These are phyloP conservation scores for Noccaea caerulescens DNA, from an alignment of 345 rosid species.

Conservation along the genomic window DNA sequence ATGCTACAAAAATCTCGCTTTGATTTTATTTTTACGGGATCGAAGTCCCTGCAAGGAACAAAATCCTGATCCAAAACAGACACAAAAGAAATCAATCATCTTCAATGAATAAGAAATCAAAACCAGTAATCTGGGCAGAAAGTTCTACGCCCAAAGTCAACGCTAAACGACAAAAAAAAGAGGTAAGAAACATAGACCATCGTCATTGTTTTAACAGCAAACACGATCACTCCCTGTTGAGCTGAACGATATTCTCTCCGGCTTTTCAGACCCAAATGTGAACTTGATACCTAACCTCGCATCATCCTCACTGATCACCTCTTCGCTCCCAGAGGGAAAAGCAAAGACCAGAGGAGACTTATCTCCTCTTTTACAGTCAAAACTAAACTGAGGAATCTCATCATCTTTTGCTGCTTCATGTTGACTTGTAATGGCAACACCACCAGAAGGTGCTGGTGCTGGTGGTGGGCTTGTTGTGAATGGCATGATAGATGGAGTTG, in stretches of 20 bases:
- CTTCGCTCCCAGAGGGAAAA: constrained; percentile 57
- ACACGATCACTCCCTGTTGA: constrained; percentile 60
- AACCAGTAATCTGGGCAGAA: constrained; percentile 5
- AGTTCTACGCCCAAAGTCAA: constrained; percentile 5
- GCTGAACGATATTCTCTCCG: constrained; percentile 62
- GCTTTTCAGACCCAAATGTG: constrained; percentile 66
- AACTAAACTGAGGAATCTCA: constrained; percentile 60
- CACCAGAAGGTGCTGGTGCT: not conserved
- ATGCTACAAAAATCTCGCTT: not conserved
- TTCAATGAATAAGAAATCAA: constrained; percentile 12
- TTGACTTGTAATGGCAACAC: constrained; percentile 28
- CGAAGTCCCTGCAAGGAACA: not conserved
- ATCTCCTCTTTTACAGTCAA: constrained; percentile 50
- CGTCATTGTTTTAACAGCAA: constrained; percentile 47
- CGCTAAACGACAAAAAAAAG: not conserved
- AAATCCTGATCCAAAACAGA: constrained; percentile 1
- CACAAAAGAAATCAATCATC: constrained; percentile 14
- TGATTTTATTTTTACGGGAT: not conserved
- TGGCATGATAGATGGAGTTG: constrained; percentile 79
- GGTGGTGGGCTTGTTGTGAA: constrained; percentile 38
- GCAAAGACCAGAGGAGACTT: constrained; percentile 56
- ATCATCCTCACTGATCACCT: constrained; percentile 36
- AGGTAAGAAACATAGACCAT: constrained; percentile 6
- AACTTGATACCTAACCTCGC: constrained; percentile 59
- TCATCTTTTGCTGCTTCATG: constrained; percentile 51